Base-by-base conservation (phyloP, 1,139 yeast species). In the Keqinozyma sinolaborantium region DNA sequence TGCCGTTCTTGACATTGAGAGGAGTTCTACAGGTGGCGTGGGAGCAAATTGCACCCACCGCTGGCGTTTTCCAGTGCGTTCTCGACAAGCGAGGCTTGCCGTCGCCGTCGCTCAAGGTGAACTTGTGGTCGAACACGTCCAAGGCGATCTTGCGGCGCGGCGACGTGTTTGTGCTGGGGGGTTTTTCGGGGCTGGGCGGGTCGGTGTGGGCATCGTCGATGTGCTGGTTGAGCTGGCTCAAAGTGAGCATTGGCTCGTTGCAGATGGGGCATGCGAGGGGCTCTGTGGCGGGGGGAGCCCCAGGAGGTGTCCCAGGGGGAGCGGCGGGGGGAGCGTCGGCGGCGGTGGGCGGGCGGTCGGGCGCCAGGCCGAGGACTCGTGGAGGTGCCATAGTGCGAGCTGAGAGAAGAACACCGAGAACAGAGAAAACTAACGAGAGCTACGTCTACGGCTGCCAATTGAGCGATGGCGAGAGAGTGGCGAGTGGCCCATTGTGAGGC, bases 201-300 rank as follows among this genome's bases (percentile, higher is more conserved):
- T 25, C 8, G 10, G 40, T 55, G 52, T 86, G 96, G 4, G 57
- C 71, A 36, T 74, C 84, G 50, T 86, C 95, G 18, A 87, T 59
- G 51, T 87, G 95, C 28, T 70, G 67, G 50, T 84, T 84, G 39
- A 86, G 61, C 39, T 77, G 83, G 13, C 51, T 42, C 28, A 84
- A 56, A 9, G 74, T 68, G 5, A 74, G 57, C 83, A 83, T 79
- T 2, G 60, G 39, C 40, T 78, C 84, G 14, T 63, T 55, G 51
- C 95, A 86, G 3, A 85, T 80, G 1, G 95, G 95, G 47, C 95
- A 86, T 14, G 32, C 14, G 13, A 44, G 24, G 4, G n/a, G n/a
- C n/a, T n/a, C n/a, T n/a, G n/a, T n/a, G 7, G 9, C 21, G 21
- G 21, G 9, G 21, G 21, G 9, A 18, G 21, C 21, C 10, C 21